These are phyloP conservation scores for Coemansia guatemalensis DNA, from an alignment of 192 early-diverging fungal genomes.

Conservation along the genomic window DNA sequence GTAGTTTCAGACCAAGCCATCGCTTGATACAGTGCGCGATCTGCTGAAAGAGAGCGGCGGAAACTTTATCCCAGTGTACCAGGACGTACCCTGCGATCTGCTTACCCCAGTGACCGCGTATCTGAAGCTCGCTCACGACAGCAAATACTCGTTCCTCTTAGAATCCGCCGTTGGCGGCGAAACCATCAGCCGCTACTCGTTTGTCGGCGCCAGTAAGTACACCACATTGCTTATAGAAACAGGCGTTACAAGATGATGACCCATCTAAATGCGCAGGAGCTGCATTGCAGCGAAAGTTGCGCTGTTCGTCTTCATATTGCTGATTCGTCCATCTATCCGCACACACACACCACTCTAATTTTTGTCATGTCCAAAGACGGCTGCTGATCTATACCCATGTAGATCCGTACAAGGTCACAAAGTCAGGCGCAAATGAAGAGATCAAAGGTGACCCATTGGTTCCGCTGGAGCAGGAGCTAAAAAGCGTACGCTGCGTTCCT, in stretches of 20 bases:
- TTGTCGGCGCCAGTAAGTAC: slow-evolving; percentile 80
- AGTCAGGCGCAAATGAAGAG: slow-evolving; percentile 69
- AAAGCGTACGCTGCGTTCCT: slow-evolving; percentile 69
- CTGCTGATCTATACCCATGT: not conserved
- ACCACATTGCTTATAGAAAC: not conserved
- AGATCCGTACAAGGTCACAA: slow-evolving; percentile 87
- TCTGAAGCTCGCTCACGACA: slow-evolving; percentile 77
- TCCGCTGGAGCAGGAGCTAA: slow-evolving; percentile 83
- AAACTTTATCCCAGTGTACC: slow-evolving; percentile 91
- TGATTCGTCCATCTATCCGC: not conserved
- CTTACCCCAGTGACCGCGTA: slow-evolving; percentile 97
- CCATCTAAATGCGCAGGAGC: not conserved
- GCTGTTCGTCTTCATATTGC: not conserved
- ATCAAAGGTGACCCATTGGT: slow-evolving; percentile 83
- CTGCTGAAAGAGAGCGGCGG: slow-evolving; percentile 64
- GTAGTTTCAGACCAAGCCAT: slow-evolving; percentile 60
- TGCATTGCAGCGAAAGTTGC: not conserved
- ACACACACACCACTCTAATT: not conserved
- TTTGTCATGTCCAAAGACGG: not conserved
- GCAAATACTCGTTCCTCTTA: slow-evolving; percentile 91
- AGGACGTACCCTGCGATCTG: slow-evolving; percentile 84
- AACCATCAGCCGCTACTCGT: slow-evolving; percentile 93
- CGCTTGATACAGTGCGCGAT: slow-evolving; percentile 67
- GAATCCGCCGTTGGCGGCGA: slow-evolving; percentile 95
- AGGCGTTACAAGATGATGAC: not conserved